These are phyloP conservation scores for Cercophora newfieldiana DNA, from an alignment of 495 filamentous ascomycete genomes.

Conservation along the genomic window DNA sequence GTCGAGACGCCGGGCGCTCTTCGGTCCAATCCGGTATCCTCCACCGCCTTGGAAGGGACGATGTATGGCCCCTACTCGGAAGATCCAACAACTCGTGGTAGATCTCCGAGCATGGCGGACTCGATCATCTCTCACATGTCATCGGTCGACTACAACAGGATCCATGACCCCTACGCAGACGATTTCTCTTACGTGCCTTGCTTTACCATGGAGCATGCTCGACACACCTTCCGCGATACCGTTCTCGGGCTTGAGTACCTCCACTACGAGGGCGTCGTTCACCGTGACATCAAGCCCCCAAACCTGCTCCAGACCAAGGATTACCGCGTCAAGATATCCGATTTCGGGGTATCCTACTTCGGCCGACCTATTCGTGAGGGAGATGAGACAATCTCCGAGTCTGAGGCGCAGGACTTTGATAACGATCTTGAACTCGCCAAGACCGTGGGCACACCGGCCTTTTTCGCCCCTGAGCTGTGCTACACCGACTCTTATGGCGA, in stretches of 20 bases:
- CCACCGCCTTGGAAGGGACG: slow-evolving; percentile 66
- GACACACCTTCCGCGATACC: slow-evolving; percentile 87
- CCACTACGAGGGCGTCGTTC: slow-evolving; percentile 94
- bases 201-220: slow-evolving; percentile 81
- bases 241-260: slow-evolving; percentile 93
- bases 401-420: slow-evolving; percentile 79
- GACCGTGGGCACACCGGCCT: slow-evolving; percentile 95
- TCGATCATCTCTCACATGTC: slow-evolving; percentile 63
- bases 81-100: slow-evolving; percentile 52
- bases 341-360: slow-evolving; percentile 97
- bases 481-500: slow-evolving; percentile 63
- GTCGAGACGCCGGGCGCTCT: slow-evolving; percentile 46
- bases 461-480: slow-evolving; percentile 98
- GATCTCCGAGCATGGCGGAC: slow-evolving; percentile 61
- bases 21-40: slow-evolving; percentile 49
- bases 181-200: slow-evolving; percentile 89
- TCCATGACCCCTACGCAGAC: slow-evolving; percentile 66
- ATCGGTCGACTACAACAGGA: slow-evolving; percentile 52
- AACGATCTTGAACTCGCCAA: slow-evolving; percentile 94
- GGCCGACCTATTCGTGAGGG: slow-evolving; percentile 77
- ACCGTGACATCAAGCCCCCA: slow-evolving; percentile 98
- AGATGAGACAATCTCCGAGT: slow-evolving; percentile 77
- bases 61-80: slow-evolving; percentile 72
- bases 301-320: slow-evolving; percentile 88
- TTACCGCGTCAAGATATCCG: slow-evolving; percentile 94